Conservation (phyloP, 306 rosid species). For the Glycine soja region DNA sequence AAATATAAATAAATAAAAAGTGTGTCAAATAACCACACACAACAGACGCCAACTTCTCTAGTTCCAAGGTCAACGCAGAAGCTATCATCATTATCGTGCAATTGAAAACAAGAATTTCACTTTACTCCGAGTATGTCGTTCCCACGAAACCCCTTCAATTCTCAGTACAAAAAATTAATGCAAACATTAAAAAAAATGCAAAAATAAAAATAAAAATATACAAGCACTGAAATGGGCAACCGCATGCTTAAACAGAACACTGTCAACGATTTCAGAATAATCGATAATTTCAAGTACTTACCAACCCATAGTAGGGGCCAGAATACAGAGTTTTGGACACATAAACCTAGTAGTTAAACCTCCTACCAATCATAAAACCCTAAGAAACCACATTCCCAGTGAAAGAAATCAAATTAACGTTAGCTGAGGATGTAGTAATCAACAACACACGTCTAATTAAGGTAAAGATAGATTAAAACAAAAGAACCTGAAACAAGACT, state of each 20-base stretch:
- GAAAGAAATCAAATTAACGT: background rate
- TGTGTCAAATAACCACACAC: too few relatives aligned
- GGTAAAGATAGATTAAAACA: background rate
- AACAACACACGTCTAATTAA: background rate
- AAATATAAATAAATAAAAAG: conserved; percentile 1
- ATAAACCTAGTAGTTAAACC: background rate
- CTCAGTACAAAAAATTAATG: background rate
- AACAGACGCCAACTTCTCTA: conserved; percentile 26
- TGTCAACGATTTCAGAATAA: conserved; percentile 10
- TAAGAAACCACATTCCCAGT: conserved; percentile 1
- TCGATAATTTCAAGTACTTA: conserved; percentile 15
- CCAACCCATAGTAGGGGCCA: conserved; percentile 13
- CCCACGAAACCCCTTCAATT: conserved; percentile 18
- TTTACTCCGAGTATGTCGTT: conserved; percentile 38
- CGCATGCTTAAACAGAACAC: conserved; percentile 36
- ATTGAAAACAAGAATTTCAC: conserved; percentile 29
- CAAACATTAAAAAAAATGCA: background rate
- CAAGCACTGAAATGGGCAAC: background rate
- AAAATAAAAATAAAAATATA: background rate
- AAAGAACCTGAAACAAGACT: background rate
- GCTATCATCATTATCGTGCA: conserved; percentile 40
- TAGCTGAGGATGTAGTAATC: background rate
- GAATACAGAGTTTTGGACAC: background rate
- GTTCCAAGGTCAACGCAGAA: conserved; percentile 60
- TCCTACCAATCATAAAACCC: conserved; percentile 23